A percentile compares a stretch with the other conserved stretches of the same genome.
Evolutionary conservation across 768 basidiomycete genomes (phyloP).

Genomic region (Leccinum obscurum): DNA sequence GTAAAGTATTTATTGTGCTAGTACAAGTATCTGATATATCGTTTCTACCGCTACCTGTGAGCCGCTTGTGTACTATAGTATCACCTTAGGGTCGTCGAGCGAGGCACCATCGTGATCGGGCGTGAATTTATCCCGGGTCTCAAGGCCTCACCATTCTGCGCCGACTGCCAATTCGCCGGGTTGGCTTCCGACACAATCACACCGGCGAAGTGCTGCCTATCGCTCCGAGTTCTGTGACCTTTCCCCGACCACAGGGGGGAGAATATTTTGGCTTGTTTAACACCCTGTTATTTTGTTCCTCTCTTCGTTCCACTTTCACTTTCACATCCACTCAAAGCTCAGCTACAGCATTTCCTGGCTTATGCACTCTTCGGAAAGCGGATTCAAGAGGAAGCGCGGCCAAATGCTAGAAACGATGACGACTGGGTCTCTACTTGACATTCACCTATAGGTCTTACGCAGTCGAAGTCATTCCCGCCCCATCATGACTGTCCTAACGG

Average conservation of each 20-base stretch:
- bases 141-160: no score
- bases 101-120: no score
- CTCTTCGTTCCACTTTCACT: constrained; percentile 21
- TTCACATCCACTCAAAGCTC: constrained; percentile 18
- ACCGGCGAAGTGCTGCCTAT: neutral
- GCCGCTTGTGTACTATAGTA: no score
- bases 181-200: no score
- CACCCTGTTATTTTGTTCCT: constrained; percentile 30
- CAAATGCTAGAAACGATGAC: constrained; percentile 53
- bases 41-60: no score
- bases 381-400: constrained; percentile 51
- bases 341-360: constrained; percentile 21
- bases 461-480: constrained; percentile 60
- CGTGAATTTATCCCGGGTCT: no score
- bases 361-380: constrained; percentile 41
- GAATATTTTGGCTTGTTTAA: constrained; percentile 28
- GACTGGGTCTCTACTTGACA: constrained; percentile 61
- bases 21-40: no score
- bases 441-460: constrained; percentile 66
- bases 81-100: no score
- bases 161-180: no score
- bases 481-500: constrained; percentile 27
- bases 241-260: constrained; percentile 22
- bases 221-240: constrained; percentile 8
- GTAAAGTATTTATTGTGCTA: no score